Conservation (phyloP, 2,329 filamentous ascomycete genomes). For the Alternaria angustiovoidea region DNA sequence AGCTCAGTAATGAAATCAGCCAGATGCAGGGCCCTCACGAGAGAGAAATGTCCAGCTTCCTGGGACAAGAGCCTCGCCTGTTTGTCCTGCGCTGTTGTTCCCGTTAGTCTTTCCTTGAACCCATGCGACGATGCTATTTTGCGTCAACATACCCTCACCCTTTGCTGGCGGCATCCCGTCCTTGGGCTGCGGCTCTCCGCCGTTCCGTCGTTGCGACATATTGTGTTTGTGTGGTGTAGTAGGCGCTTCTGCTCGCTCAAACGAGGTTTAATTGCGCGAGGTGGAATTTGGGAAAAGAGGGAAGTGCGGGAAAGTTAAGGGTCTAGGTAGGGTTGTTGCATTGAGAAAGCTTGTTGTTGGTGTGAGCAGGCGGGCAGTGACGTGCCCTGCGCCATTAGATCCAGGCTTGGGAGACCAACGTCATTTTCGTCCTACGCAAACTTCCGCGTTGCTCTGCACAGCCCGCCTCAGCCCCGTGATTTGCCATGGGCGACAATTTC, state of each 20-base stretch:
- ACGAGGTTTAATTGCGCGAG: not conserved
- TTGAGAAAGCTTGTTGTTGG: constrained; percentile 5
- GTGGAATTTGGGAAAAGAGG: not conserved
- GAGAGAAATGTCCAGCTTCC: constrained; percentile 75
- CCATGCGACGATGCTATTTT: not conserved
- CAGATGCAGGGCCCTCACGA: constrained; percentile 71
- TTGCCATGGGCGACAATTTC: not conserved
- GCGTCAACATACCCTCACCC: constrained; percentile 53
- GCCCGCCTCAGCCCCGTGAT: constrained; percentile 2
- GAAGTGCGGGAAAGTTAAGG: not conserved
- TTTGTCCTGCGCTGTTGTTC: constrained; percentile 69
- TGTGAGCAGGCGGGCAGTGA: constrained; percentile 2
- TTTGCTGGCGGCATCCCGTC: constrained; percentile 46
- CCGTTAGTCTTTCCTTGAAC: constrained; percentile 12
- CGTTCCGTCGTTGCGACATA: constrained; percentile 19
- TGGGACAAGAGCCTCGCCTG: constrained; percentile 76
- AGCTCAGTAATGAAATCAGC: constrained; percentile 85
- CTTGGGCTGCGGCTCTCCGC: constrained; percentile 47
- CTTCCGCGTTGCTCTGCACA: constrained; percentile 1
- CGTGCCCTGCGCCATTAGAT: not conserved
- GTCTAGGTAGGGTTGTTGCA: constrained; percentile 4
- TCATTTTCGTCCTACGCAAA: constrained; percentile 6
- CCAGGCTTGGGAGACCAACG: constrained; percentile 1
- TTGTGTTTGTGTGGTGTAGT: constrained; percentile 26
- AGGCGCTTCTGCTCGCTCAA: not conserved